A percentile compares a stretch with the other conserved stretches of the same genome.
phyloP scores from a whole-genome alignment of 2,329 filamentous ascomycete genomes.

The Phaeophleospora eucalypticola region DNA sequence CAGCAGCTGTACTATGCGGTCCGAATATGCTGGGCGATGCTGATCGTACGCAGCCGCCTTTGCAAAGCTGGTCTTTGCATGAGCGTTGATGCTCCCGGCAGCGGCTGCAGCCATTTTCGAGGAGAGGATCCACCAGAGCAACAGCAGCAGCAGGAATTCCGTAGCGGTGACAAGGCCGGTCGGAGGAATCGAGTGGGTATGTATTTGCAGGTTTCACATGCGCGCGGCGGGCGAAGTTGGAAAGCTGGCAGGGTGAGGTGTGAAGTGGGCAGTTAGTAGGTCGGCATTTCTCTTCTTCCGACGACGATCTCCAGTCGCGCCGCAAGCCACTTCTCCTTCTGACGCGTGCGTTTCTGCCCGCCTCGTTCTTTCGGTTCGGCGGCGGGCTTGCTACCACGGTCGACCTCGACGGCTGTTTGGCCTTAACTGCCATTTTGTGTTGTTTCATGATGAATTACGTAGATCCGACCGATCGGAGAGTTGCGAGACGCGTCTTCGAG shows the following conservation, averaged over 20 bases:
- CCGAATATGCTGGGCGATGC: constrained; percentile 64
- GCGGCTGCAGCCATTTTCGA: neutral
- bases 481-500: too few relatives aligned
- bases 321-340: too few relatives aligned
- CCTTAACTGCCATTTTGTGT: too few relatives aligned
- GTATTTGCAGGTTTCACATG: neutral
- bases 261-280: neutral
- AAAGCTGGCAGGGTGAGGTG: too few relatives aligned
- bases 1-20: constrained; percentile 55
- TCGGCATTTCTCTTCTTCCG: neutral
- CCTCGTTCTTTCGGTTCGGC: too few relatives aligned
- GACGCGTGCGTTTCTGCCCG: too few relatives aligned
- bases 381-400: too few relatives aligned
- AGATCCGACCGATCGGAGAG: too few relatives aligned
- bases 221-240: neutral
- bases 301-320: too few relatives aligned
- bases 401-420: too few relatives aligned
- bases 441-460: too few relatives aligned
- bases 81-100: constrained; percentile 18
- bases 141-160: neutral
- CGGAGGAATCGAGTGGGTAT: neutral
- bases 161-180: neutral
- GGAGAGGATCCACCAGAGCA: too few relatives aligned
- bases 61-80: constrained; percentile 54
- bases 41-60: constrained; percentile 63